Evolutionary conservation across 768 basidiomycete species (phyloP), one percentile per base, ranked within the genome.

Genomic region (Leucocoprinus leucothites): DNA sequence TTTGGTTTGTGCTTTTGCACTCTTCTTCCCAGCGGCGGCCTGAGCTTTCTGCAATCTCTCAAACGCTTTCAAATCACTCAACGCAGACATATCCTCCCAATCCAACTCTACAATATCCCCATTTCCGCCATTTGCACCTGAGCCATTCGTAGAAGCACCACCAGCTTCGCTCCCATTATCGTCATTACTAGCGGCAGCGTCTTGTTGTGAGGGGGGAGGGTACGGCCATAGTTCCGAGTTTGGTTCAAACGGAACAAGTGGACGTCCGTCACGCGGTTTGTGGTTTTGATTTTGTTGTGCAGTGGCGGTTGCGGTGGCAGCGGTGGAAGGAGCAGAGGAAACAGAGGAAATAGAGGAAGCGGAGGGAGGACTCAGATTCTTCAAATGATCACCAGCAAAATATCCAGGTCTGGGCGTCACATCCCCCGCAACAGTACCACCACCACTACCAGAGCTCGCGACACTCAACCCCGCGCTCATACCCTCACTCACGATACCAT

Each of bases 201-300:
- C 74, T 53, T 75, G 70, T 45, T 74, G 69, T 9, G 75, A 74
- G 3, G 70, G 70, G 36, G 77, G 81, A 0, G 82, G 78, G 62
- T 87, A 86, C 3, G 88, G 86, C 87, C 87, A 89, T 14, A 89
- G 72, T 31, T 86, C 83, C 7, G 85, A 82, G 57, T 83, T 82
- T 0, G 82, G 69, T 48, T 72, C 78, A 63, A 89, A 89, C 0
- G 87, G 85, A 0, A 86, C 75, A 13, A 86, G 75, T 4, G 71
- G 66, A 36, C 77, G 71, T 43, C 71, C 65, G 9, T 63, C 63
- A 42, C 65, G 49, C 14, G 67, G 64, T 36, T 65, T 65, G 6
- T 36, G 16, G 40, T 50, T 19, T 49, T n/a, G 14, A 52, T 25
- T 36, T 8, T 31, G 5, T 11, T 5, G 31, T 5, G 38, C 5